Evolutionary conservation across 2,329 filamentous ascomycete genomes (phyloP).

Genomic region (Metarhizium rileyi): DNA sequence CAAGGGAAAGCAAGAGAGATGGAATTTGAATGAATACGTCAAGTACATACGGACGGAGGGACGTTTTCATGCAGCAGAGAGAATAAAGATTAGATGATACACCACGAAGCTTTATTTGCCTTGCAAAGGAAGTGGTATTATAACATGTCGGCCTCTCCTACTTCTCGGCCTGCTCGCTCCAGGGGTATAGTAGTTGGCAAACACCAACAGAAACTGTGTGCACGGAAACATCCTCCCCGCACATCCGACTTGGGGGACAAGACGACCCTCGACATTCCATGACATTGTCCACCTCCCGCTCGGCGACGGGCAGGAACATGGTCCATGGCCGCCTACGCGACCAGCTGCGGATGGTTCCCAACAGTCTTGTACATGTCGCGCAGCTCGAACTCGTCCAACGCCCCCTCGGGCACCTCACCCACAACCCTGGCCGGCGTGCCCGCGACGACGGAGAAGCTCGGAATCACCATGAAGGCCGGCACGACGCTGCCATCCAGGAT

Average conservation of each 20-base stretch:
- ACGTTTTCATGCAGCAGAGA: no score
- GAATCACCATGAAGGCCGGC: constrained; percentile 81
- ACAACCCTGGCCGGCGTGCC: constrained; percentile 71
- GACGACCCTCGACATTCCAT: no score
- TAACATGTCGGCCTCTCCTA: background rate
- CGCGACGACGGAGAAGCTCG: constrained; percentile 85
- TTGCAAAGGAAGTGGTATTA: background rate
- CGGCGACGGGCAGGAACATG: no score
- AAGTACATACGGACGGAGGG: no score
- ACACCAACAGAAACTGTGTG: background rate
- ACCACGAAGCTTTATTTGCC: no score
- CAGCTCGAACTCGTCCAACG: constrained; percentile 53
- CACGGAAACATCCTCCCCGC: no score
- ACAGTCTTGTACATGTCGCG: constrained; percentile 55
- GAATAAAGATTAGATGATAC: no score
- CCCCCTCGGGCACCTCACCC: constrained; percentile 69
- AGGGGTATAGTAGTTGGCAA: background rate
- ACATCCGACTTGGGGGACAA: no score
- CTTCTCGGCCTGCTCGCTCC: background rate
- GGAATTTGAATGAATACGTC: no score
- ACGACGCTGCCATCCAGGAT: constrained; percentile 79
- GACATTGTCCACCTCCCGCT: no score
- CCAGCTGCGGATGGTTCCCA: constrained; percentile 41
- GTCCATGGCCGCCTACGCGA: constrained; percentile 12
- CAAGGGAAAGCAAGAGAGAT: background rate